Conservation (phyloP, 441 rosid species). For the Macaranga tanarius region DNA sequence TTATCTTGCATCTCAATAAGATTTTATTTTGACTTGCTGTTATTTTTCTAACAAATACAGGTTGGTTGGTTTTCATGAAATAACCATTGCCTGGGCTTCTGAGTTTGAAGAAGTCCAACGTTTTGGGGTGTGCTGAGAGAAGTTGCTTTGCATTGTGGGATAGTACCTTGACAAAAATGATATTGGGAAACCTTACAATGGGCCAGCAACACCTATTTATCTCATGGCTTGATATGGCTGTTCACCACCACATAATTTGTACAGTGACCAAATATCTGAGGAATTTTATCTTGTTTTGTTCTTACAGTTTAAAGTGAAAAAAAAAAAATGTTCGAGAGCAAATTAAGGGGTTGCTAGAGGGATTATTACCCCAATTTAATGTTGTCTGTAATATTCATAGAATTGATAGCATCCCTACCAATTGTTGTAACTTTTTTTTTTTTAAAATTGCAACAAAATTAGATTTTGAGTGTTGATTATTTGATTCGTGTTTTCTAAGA, state of each 20-base stretch:
- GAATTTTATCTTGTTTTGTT: background rate
- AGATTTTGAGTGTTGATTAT: background rate
- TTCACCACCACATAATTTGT: conserved; percentile 15
- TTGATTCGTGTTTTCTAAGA: background rate
- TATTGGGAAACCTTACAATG: background rate
- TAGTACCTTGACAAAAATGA: background rate
- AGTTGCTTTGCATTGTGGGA: background rate
- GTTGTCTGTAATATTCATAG: background rate
- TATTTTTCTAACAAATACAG: background rate
- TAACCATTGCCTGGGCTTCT: background rate
- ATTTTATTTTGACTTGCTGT: background rate
- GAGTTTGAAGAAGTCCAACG: background rate
- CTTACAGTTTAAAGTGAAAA: background rate
- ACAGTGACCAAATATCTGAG: conserved; percentile 7
- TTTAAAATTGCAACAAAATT: background rate
- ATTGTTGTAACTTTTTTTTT: background rate
- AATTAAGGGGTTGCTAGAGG: conserved; percentile 10
- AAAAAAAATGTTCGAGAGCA: background rate
- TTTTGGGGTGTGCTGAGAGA: background rate
- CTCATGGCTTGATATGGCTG: conserved; percentile 12
- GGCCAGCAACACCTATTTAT: background rate
- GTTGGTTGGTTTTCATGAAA: conserved; percentile 12
- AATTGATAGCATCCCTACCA: conserved; percentile 4
- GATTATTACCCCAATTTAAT: background rate
- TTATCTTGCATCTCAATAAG: too few relatives aligned